These are phyloP conservation scores for Zopfia rhizophila DNA, from an alignment of 2,329 filamentous ascomycete species.

Conservation along the genomic window DNA sequence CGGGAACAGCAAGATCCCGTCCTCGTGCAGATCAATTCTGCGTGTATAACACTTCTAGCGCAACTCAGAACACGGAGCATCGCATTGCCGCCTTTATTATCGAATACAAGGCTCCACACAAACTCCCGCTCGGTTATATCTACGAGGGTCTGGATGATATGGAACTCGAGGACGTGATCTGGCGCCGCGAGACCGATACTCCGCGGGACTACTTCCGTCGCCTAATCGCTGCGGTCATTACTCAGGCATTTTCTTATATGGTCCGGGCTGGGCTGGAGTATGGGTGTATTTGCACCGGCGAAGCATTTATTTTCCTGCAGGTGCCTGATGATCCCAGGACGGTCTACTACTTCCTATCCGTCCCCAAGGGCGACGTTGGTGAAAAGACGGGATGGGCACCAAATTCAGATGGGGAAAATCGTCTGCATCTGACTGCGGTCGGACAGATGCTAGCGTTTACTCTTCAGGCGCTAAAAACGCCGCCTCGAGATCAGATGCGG, in stretches of 20 bases:
- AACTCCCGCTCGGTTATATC: slow-evolving; percentile 57
- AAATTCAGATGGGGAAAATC: slow-evolving; percentile 14
- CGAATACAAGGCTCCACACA: slow-evolving; percentile 62
- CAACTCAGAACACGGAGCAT: slow-evolving; percentile 13
- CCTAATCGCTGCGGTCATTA: slow-evolving; percentile 56
- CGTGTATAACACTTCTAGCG: slow-evolving; percentile 43
- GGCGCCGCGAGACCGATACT: slow-evolving; percentile 42
- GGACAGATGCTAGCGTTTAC: slow-evolving; percentile 28
- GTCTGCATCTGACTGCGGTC: slow-evolving; percentile 24
- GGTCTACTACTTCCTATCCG: slow-evolving; percentile 46
- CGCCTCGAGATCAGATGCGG: slow-evolving; percentile 14
- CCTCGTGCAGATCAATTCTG: slow-evolving; percentile 49
- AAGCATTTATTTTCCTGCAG: slow-evolving; percentile 58
- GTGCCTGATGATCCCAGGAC: slow-evolving; percentile 40
- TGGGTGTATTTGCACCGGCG: slow-evolving; percentile 55
- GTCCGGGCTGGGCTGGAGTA: slow-evolving; percentile 58
- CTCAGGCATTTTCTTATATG: slow-evolving; percentile 64
- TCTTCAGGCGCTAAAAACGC: slow-evolving; percentile 19
- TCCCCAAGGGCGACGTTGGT: slow-evolving; percentile 43
- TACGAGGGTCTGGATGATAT: slow-evolving; percentile 55
- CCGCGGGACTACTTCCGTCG: slow-evolving; percentile 51
- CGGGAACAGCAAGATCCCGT: slow-evolving; percentile 13
- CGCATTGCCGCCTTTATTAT: slow-evolving; percentile 40
- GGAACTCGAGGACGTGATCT: slow-evolving; percentile 54
- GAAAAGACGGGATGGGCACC: slow-evolving; percentile 28